Evolutionary conservation across 768 basidiomycete species (phyloP).

Genomic region (Boletus pseudopeckii): DNA sequence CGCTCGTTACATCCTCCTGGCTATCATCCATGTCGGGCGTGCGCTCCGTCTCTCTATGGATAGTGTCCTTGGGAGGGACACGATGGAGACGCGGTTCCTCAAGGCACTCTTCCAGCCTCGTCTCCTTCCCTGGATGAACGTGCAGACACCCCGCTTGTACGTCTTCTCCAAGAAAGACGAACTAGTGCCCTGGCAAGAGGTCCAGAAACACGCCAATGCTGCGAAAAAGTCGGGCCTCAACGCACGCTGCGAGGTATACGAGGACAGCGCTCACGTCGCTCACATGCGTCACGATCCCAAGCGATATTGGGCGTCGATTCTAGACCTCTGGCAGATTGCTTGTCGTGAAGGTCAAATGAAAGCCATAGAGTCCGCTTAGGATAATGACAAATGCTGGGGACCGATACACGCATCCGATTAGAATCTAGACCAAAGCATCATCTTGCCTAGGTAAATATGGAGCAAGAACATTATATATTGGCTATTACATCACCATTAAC

Average conservation of each 20-base stretch:
- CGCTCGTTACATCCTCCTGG: constrained; percentile 8
- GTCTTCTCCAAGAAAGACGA: constrained; percentile 33
- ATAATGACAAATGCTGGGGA: background rate
- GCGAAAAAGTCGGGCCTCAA: constrained; percentile 25
- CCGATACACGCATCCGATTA: background rate
- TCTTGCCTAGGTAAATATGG: too few relatives aligned
- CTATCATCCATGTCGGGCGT: constrained; percentile 14
- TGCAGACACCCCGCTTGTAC: constrained; percentile 34
- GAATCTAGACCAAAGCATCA: background rate
- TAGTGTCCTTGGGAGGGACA: constrained; percentile 17
- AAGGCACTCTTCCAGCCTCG: constrained; percentile 18
- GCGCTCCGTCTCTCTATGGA: constrained; percentile 3
- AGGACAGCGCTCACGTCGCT: constrained; percentile 35
- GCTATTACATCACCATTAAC: too few relatives aligned
- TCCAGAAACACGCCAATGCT: constrained; percentile 25
- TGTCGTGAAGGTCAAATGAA: constrained; percentile 1
- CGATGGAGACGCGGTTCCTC: background rate
- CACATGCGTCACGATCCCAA: constrained; percentile 32
- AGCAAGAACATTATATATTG: too few relatives aligned
- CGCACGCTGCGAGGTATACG: constrained; percentile 30
- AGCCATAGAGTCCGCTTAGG: background rate
- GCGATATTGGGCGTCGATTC: constrained; percentile 26
- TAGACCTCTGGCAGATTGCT: constrained; percentile 20
- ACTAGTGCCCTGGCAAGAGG: constrained; percentile 27
- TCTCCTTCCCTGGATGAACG: constrained; percentile 32